A percentile compares a stretch with the other conserved stretches of the same genome.
phyloP scores from a whole-genome alignment of 2,329 filamentous ascomycete species.

The Cladosporium halotolerans region DNA sequence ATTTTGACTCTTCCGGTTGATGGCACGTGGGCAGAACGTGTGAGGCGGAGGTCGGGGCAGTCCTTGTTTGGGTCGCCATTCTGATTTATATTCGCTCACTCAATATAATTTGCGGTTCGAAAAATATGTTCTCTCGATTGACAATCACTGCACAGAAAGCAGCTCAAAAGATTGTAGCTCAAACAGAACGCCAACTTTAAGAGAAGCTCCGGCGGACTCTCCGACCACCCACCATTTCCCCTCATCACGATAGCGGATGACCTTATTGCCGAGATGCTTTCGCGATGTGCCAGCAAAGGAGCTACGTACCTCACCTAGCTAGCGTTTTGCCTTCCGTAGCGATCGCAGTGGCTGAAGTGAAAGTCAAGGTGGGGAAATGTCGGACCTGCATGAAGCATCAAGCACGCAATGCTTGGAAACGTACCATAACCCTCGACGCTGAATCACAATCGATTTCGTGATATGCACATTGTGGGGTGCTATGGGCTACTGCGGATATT shows the following conservation, averaged over 20 bases:
- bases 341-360: background rate
- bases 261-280: background rate
- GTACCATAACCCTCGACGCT: background rate
- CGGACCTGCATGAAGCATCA: background rate
- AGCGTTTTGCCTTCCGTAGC: background rate
- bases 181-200: background rate
- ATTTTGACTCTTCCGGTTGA: slow-evolving; percentile 8
- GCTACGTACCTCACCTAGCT: background rate
- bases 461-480: background rate
- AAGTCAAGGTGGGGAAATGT: background rate
- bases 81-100: background rate
- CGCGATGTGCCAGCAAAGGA: background rate
- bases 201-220: background rate
- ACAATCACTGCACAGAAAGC: too few species aligned
- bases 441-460: background rate
- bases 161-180: background rate
- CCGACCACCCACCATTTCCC: background rate
- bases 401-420: background rate
- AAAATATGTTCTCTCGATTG: too few species aligned
- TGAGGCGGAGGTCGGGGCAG: background rate
- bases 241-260: background rate
- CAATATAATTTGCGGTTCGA: too few species aligned
- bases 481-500: too few species aligned
- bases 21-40: background rate
- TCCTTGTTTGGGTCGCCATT: slow-evolving; percentile 7